Conservation (phyloP, 208 protist species). For the Eutreptiella sp. region DNA sequence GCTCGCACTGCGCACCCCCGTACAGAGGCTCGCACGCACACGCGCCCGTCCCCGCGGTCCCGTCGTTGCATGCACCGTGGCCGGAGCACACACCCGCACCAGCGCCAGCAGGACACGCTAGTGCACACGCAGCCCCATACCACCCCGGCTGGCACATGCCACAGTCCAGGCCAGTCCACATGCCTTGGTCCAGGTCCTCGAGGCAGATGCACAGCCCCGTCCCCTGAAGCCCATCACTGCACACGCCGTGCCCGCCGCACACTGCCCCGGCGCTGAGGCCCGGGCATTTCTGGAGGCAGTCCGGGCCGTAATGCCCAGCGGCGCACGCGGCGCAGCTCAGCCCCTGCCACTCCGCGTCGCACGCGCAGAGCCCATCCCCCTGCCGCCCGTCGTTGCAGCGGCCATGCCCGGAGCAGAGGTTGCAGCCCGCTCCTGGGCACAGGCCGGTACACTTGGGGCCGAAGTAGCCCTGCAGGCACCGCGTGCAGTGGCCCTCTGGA, state of each 20-base stretch:
- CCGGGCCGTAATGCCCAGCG: conserved; percentile 21
- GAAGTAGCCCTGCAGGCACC: conserved; percentile 1
- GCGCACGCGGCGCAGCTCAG: neutral
- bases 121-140: neutral
- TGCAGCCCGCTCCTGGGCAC: neutral
- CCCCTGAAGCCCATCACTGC: conserved; percentile 3
- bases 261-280: too few species aligned
- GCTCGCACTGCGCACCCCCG: neutral
- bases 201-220: conserved; percentile 10
- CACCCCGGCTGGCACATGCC: conserved; percentile 10
- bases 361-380: conserved; percentile 32
- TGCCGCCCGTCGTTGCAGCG: neutral
- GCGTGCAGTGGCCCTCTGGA: neutral
- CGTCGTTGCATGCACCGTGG: conserved; percentile 13
- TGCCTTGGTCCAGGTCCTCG: neutral
- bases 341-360: neutral
- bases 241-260: conserved; percentile 9
- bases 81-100: neutral
- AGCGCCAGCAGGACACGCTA: conserved; percentile 14
- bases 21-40: neutral
- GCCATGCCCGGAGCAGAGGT: neutral
- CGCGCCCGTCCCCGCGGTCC: neutral
- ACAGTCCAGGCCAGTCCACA: conserved; percentile 27
- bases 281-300: conserved; percentile 16
- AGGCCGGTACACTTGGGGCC: neutral